Conservation (phyloP, 306 rosid species). For the Vigna trinervia region DNA sequence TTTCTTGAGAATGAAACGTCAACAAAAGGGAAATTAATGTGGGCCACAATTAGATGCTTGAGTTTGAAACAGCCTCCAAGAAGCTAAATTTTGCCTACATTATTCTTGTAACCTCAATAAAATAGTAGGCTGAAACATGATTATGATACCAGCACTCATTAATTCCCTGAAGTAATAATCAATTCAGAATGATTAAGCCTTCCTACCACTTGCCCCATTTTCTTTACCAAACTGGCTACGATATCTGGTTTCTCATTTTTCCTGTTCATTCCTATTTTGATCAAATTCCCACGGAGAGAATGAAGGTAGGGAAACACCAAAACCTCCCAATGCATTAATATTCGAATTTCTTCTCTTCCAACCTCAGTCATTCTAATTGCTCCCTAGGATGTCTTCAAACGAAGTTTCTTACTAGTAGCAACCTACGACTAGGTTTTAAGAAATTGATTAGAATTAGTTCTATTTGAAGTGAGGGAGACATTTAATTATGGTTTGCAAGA, state of each 20-base stretch:
- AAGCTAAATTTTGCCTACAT: constrained; percentile 1
- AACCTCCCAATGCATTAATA: neutral
- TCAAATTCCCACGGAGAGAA: neutral
- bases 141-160: constrained; percentile 35
- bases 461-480: neutral
- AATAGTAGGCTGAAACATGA: constrained; percentile 41
- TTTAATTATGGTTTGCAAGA: neutral
- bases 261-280: neutral
- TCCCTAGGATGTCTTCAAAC: neutral
- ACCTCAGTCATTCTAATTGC: constrained; percentile 1
- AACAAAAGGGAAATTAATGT: constrained; percentile 50
- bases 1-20: constrained; percentile 57
- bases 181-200: constrained; percentile 40
- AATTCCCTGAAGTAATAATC: constrained; percentile 40
- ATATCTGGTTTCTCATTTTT: constrained; percentile 14
- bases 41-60: constrained; percentile 40
- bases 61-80: constrained; percentile 3
- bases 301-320: constrained; percentile 3
- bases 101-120: constrained; percentile 13
- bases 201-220: constrained; percentile 54
- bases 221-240: constrained; percentile 52
- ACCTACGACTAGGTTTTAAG: neutral
- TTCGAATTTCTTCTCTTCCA: neutral
- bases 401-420: no score
- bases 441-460: neutral